Percentiles rank a stretch among this genome's conserved stretches.
These are phyloP conservation scores for Rhododendron vialii DNA, from an alignment of 148 eudicot species.

Conservation along the genomic window DNA sequence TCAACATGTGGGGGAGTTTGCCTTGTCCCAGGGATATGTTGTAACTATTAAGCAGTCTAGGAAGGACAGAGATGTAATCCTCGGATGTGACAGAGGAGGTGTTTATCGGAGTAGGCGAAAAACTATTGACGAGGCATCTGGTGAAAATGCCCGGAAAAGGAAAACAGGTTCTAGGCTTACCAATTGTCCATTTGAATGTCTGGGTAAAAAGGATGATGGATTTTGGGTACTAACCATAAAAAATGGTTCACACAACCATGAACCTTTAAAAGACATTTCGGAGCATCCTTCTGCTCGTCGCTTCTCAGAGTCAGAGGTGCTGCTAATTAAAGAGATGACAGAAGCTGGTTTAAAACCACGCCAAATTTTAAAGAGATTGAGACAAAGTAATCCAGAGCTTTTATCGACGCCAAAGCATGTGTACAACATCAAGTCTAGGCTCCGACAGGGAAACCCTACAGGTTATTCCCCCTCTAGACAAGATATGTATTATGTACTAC, in stretches of 20 bases:
- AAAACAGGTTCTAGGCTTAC: slow-evolving; percentile 56
- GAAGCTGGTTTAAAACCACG: slow-evolving; percentile 79
- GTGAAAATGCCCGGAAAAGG: slow-evolving; percentile 39
- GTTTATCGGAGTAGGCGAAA: slow-evolving; percentile 44
- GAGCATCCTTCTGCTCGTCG: slow-evolving; percentile 75
- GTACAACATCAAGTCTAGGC: slow-evolving; percentile 66
- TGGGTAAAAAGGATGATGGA: slow-evolving; percentile 59
- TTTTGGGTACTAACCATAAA: slow-evolving; percentile 56
- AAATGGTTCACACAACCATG: slow-evolving; percentile 69
- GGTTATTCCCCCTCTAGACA: slow-evolving; percentile 16
- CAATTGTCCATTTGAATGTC: slow-evolving; percentile 67
- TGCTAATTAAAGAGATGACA: slow-evolving; percentile 64
- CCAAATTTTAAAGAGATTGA: slow-evolving; percentile 62
- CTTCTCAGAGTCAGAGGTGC: slow-evolving; percentile 58
- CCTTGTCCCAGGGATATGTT: slow-evolving; percentile 70
- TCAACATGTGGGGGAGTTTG: slow-evolving; percentile 70
- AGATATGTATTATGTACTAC: neutral
- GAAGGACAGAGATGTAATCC: slow-evolving; percentile 53
- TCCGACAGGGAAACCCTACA: slow-evolving; percentile 56
- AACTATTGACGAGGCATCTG: slow-evolving; percentile 31
- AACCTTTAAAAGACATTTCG: slow-evolving; percentile 62
- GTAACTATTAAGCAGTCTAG: slow-evolving; percentile 61
- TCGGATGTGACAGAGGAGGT: slow-evolving; percentile 82
- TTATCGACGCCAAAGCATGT: slow-evolving; percentile 67
- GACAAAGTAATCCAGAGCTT: slow-evolving; percentile 65